A percentile compares a stretch with the other conserved stretches of the same genome.
Evolutionary conservation across 805 yeast genomes (phyloP).

Genomic region (Danielia reshetovae): DNA sequence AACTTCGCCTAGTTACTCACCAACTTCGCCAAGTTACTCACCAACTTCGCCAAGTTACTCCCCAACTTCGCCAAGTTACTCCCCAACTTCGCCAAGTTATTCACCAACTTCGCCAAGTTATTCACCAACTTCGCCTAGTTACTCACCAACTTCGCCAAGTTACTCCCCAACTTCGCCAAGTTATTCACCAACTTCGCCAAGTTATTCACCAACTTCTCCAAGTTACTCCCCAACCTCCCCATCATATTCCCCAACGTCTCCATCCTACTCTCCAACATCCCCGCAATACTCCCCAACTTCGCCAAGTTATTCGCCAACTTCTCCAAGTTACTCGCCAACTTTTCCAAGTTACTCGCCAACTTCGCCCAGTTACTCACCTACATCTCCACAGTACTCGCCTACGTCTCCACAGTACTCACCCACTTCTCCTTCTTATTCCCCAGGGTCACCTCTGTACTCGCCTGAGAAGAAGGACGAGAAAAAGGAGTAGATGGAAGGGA

Average conservation of each 20-base stretch:
- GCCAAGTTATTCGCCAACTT: slow-evolving; percentile 22
- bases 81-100: slow-evolving; percentile 74
- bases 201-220: slow-evolving; percentile 27
- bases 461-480: slow-evolving; percentile 25
- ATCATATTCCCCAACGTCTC: slow-evolving; percentile 24
- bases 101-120: slow-evolving; percentile 63
- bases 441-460: slow-evolving; percentile 44
- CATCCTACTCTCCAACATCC: slow-evolving; percentile 24
- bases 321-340: slow-evolving; percentile 25
- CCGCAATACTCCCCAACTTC: slow-evolving; percentile 26
- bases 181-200: slow-evolving; percentile 25
- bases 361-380: slow-evolving; percentile 24
- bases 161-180: slow-evolving; percentile 20
- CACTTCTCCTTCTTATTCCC: slow-evolving; percentile 42
- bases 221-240: slow-evolving; percentile 26
- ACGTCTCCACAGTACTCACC: slow-evolving; percentile 51
- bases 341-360: slow-evolving; percentile 18
- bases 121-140: slow-evolving; percentile 70
- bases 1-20: slow-evolving; percentile 66
- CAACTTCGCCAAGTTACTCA: slow-evolving; percentile 76
- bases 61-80: slow-evolving; percentile 78
- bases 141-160: slow-evolving; percentile 50
- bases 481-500: slow-evolving; percentile 9
- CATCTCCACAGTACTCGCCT: slow-evolving; percentile 53
- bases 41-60: slow-evolving; percentile 74